phyloP scores from a whole-genome alignment of 805 yeast genomes.

The Metschnikowia rubicola region DNA sequence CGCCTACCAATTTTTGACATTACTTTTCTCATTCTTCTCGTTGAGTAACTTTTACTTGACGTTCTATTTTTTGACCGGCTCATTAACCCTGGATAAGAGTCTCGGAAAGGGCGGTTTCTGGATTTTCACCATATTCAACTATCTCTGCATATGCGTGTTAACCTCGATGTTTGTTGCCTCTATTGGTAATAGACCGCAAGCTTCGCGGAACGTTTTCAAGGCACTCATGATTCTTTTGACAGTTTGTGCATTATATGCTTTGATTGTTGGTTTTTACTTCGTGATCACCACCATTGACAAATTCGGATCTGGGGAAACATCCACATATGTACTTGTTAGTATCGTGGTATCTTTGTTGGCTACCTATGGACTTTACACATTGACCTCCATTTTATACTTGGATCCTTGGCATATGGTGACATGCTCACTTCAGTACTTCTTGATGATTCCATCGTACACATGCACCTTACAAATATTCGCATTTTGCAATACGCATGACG shows the following conservation, averaged over 20 bases:
- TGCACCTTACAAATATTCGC: conserved; percentile 94
- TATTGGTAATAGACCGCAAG: conserved; percentile 97
- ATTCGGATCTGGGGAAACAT: conserved; percentile 40
- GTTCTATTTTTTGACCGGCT: conserved; percentile 30
- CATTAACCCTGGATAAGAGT: conserved; percentile 46
- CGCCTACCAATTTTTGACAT: conserved; percentile 21
- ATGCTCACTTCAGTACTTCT: conserved; percentile 81
- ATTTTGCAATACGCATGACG: conserved; percentile 96
- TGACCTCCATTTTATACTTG: conserved; percentile 79
- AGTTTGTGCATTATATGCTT: conserved; percentile 75
- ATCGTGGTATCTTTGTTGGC: conserved; percentile 82
- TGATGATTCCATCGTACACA: conserved; percentile 86
- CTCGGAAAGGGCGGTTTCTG: conserved; percentile 76
- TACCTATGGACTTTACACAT: conserved; percentile 83
- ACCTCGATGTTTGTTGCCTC: conserved; percentile 89
- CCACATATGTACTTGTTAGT: conserved; percentile 58
- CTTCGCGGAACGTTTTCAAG: conserved; percentile 77
- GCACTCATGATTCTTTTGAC: conserved; percentile 69
- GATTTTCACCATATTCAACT: conserved; percentile 81
- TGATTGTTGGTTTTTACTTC: conserved; percentile 79
- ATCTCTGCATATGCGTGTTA: conserved; percentile 75
- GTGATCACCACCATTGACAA: conserved; percentile 51
- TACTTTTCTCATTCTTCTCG: conserved; percentile 25
- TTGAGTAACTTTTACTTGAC: conserved; percentile 28
- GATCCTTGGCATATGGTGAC: conserved; percentile 97